Base-by-base conservation (phyloP, 257 asterid genomes). In the Euphrasia confusa region DNA sequence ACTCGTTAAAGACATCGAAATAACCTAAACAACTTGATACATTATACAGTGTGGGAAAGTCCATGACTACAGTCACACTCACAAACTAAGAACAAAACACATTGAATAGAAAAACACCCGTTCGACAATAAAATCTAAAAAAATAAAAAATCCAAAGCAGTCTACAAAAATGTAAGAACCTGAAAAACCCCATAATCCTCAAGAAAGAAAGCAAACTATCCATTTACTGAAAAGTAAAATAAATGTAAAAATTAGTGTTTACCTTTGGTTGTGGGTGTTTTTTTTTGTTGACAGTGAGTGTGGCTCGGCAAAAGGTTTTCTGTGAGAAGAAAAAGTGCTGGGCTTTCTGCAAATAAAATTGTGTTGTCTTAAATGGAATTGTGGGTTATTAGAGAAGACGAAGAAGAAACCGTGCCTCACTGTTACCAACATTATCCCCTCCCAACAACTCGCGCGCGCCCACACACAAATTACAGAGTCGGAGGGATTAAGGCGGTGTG, bases 371-470 rank as follows among this genome's bases (percentile, higher is more conserved):
- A 70, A 42, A 33, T 60, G 53, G 75, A 58, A 65, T 57, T 58
- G 68, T 75, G 69, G 74, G 68, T 73, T 73, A 69, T 70, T 17
- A 78, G 58, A 54, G 77, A 77, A 62, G 77, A 75, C 55, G 84
- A 77, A 62, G 75, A 75, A 60, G 84, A 84, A 71, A 83, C n/a
- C 74, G 66, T 81, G 87, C 76, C 87, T 76, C 27, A 65, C 83
- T 18, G 81, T 65, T 76, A 77, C 75, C 94, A 75, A 83, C 96
- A 85, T 88, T 57, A 81, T 84, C 89, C 59, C 49, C 69, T 69
- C 72, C 35, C 64, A 13, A 67, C n/a, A 60, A 18, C 58, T 3
- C 63, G 1, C 65, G 14, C 68, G 21, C 70, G 27, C 68, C 27
- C 69, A 3, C 59, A 61, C 48, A 24, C 47, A 52, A 42, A 10